Evolutionary conservation across 2,329 filamentous ascomycete species (phyloP), one percentile per base, ranked within the genome.

Genomic region (Sclerotiophoma versabilis): DNA sequence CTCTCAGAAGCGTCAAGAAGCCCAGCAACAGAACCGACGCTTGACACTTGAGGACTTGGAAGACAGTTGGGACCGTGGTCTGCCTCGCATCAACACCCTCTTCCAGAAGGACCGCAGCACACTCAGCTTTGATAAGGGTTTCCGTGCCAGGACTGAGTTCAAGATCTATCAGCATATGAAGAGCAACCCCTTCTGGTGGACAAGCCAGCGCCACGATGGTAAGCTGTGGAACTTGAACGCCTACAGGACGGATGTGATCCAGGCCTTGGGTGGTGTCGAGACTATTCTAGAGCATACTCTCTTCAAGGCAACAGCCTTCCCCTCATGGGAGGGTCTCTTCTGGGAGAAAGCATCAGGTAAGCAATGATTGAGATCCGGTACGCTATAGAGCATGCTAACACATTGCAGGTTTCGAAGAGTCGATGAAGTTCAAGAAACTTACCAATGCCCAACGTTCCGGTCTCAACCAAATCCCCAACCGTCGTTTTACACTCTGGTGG

Each of bases 171-270:
- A 98, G 75, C 82, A 98, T 57, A 98, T 99, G 93, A 97, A 96
- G 85, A 96, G 90, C 77, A 97, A 98, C 73, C 95, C 95, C 0
- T 98, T 98, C 82, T 97, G 93, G 92, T 99, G 95, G 95, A 99
- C 95, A 4, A 96, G 91, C 68, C 93, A 98, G 76, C 84, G 95
- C 32, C 96, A 99, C 69, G 95, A 99, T 68, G 95, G 95, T 72
- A 98, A 98, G 71, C 77, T 99, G 4, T 99, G 95, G 95, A 97
- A 97, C 61, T 76, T 99, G 48, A 98, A 98, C 63, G 91, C 92
- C 1, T 97, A 98, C 77, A 83, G 95, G 59, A 97, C 95, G 6
- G 95, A 99, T 79, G 92, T 97, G 9, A 99, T 99, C 54, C 95
- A 98, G 74, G 93, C 93, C 0, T 79, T 97, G 41, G 93, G 93